Base-by-base conservation (phyloP, 805 yeast genomes). In the Zygotorulaspora florentina region DNA sequence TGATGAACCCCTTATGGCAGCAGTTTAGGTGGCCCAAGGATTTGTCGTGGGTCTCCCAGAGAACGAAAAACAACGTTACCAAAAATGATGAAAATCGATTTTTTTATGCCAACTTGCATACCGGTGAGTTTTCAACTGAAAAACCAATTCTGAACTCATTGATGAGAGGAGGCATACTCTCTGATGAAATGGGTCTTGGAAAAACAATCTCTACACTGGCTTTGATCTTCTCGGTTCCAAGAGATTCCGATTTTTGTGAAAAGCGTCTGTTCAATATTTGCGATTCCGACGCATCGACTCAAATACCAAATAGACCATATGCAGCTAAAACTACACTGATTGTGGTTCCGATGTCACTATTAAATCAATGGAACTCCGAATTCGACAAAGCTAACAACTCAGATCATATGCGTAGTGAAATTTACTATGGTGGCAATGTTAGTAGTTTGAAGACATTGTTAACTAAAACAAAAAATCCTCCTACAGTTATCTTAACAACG, bases 171-270 rank as follows among this genome's bases (percentile, higher is more conserved):
- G 98, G 98, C 2, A 85, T 90, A 16, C 68, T 90, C 12, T 96
- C 97, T 0, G 98, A 90, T 68, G 98, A 90, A 63, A 90, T 90
- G 98, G 98, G 98, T 0, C 71, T 90, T 8, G 98, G 98, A 35
- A 90, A 90, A 61, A 90, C 98, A 0, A 85, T 90, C 18, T 85
- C 96, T 1, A 80, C 95, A 0, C 65, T 88, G 42, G 76, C 96
- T 0, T 66, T 91, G 40, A 72, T 90, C 10, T 79, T 84, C 46
- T 74, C 87, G 0, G 81, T 75, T 8, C 86, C 88, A 0, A 62
- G 55, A 38, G 90, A 85, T 56, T 46, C 60, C 11, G 50, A 54
- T 1, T 57, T 8, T 8, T 43, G 25, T 5, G 45, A 46, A 12
- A 53, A 47, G 15, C 44, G 30, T n/a, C 27, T 46, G 12, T 26